A percentile compares a stretch with the other conserved stretches of the same genome.
Evolutionary conservation across 345 rosid genomes (phyloP).

Genomic region (Linum tenue): DNA sequence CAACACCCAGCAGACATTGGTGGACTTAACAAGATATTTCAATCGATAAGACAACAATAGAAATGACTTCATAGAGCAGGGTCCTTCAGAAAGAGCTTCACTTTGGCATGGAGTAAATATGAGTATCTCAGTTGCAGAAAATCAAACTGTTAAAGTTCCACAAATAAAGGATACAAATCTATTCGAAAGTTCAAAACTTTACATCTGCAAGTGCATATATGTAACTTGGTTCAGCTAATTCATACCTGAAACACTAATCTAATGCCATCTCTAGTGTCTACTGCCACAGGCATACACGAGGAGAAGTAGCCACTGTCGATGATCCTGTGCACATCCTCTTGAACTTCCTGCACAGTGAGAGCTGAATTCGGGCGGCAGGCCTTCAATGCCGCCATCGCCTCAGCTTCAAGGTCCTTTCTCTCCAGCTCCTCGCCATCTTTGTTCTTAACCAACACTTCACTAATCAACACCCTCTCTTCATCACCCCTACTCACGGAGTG

Average conservation of each 20-base stretch:
- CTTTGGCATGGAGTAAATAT: too few species aligned
- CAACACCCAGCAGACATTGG: too few species aligned
- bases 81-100: too few species aligned
- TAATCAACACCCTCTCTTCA: conserved; percentile 82
- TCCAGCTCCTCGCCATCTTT: conserved; percentile 91
- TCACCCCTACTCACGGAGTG: conserved; percentile 36
- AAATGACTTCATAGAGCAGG: too few species aligned
- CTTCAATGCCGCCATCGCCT: conserved; percentile 72
- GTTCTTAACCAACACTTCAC: conserved; percentile 86
- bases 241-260: conserved; percentile 77
- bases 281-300: conserved; percentile 84
- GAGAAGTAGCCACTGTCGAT: conserved; percentile 79
- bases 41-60: too few species aligned
- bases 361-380: conserved; percentile 86
- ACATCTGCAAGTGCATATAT: background rate
- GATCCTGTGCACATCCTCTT: conserved; percentile 90
- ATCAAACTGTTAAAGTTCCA: too few species aligned
- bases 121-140: too few species aligned
- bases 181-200: background rate
- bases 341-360: conserved; percentile 70
- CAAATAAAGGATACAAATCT: background rate
- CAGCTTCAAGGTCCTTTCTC: conserved; percentile 79
- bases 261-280: conserved; percentile 89
- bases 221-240: background rate
- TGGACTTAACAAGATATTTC: too few species aligned